Evolutionary conservation across 257 asterid genomes (phyloP).

Genomic region (Nyctanthes arbortristis): DNA sequence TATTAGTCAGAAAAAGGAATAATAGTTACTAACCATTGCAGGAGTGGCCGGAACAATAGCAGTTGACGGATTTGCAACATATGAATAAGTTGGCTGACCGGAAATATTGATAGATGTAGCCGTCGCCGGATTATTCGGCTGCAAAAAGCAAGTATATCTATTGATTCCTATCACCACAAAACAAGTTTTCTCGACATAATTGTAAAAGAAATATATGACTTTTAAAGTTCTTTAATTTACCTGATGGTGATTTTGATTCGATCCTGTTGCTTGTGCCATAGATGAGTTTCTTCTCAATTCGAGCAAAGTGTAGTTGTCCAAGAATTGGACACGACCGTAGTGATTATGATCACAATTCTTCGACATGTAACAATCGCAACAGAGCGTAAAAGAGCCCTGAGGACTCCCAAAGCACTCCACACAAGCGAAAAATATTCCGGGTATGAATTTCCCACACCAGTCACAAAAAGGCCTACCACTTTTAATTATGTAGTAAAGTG

Average conservation of each 20-base stretch:
- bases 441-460: constrained; percentile 19
- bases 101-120: neutral
- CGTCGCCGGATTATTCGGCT: neutral
- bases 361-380: neutral
- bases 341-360: constrained; percentile 6
- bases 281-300: neutral
- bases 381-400: neutral
- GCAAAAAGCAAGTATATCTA: neutral
- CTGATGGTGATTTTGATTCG: neutral
- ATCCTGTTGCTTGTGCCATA: neutral
- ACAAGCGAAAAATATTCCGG: constrained; percentile 26
- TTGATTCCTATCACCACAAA: neutral
- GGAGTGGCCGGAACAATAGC: neutral
- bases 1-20: neutral
- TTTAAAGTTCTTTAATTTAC: neutral
- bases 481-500: constrained; percentile 29
- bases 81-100: neutral
- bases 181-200: too few species aligned
- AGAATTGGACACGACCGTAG: constrained; percentile 11
- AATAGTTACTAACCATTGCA: neutral
- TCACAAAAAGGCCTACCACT: constrained; percentile 34
- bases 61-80: neutral
- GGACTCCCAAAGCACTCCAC: constrained; percentile 25
- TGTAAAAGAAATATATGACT: too few species aligned
- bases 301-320: constrained; percentile 13